Evolutionary conservation across 2,329 filamentous ascomycete genomes (phyloP), one percentile per base, ranked within the genome.

Genomic region (Alternaria viburni): DNA sequence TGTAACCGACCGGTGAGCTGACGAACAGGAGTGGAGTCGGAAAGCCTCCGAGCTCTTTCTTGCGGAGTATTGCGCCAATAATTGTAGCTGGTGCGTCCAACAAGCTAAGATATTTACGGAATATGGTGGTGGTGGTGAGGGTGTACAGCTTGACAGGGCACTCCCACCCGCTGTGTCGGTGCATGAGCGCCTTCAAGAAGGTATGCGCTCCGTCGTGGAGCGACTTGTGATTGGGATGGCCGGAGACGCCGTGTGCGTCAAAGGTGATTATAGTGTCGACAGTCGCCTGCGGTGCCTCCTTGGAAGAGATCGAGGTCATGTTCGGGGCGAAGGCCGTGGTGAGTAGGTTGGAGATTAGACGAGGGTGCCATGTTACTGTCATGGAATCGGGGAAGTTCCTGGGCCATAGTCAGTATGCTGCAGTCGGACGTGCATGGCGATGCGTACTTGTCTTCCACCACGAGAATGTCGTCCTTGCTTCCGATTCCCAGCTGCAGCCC

Each of bases 261-360:
- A 99, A 99, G 28, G 96, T 99, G 69, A 99, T 85, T 70, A 99
- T 86, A 26, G 91, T 87, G 80, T 97, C 93, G 75, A 97, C 93
- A 56, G 82, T 85, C 0, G 86, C 82, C 36, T 81, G 77, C 2
- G 86, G 87, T 2, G 84, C 78, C 23, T 79, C 71, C 15, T 81
- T 81, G 23, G 80, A 72, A 3, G 80, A 77, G 17, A 79, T 74
- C 6, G 76, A 79, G 41, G 83, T 77, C 57, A 89, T 82, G 28
- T 88, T 86, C 1, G 93, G 91, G 4, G 90, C 90, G 79, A 97
- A 97, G 23, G 91, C 88, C 30, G 86, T 86, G 64, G 87, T 86
- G 44, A 97, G 87, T 50, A 96, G 87, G 55, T 84, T 82, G 21
- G 91, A 86, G 67, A 98, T 89, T 57, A 89, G 87, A 54, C 84